phyloP scores from a whole-genome alignment of 768 basidiomycete genomes.

The Leccinum broughii region DNA sequence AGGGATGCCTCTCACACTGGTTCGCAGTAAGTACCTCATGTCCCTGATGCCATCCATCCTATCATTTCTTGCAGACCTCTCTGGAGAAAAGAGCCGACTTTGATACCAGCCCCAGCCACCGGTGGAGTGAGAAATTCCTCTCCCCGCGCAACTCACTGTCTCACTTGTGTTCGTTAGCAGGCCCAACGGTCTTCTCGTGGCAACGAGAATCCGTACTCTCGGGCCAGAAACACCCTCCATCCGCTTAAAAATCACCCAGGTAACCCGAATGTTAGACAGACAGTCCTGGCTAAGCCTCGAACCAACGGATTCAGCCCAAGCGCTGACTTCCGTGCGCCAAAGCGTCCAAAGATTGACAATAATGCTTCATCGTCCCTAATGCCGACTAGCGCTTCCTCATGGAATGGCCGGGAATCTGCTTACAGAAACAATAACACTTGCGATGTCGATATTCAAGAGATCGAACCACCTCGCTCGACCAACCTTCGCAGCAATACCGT shows the following conservation, averaged over 20 bases:
- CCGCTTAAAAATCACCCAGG: not conserved
- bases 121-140: constrained; percentile 15
- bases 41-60: constrained; percentile 1
- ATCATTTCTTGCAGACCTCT: constrained; percentile 5
- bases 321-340: constrained; percentile 12
- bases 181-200: not conserved
- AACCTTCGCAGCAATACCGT: not conserved
- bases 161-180: constrained; percentile 14
- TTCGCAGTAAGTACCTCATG: constrained; percentile 18
- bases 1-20: constrained; percentile 32
- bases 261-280: constrained; percentile 27
- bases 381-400: constrained; percentile 1
- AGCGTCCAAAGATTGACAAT: constrained; percentile 26
- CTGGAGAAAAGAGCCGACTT: constrained; percentile 27
- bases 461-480: constrained; percentile 4
- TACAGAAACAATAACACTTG: not conserved
- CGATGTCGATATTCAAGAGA: constrained; percentile 27
- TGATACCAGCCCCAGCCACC: constrained; percentile 19
- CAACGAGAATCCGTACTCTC: constrained; percentile 20
- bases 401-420: not conserved
- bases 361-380: not conserved
- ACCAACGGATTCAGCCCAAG: not conserved
- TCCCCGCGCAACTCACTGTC: constrained; percentile 3
- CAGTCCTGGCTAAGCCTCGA: constrained; percentile 17
- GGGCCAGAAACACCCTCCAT: constrained; percentile 1